Conservation (phyloP, 2,329 filamentous ascomycete species). For the Aureobasidium musti region DNA sequence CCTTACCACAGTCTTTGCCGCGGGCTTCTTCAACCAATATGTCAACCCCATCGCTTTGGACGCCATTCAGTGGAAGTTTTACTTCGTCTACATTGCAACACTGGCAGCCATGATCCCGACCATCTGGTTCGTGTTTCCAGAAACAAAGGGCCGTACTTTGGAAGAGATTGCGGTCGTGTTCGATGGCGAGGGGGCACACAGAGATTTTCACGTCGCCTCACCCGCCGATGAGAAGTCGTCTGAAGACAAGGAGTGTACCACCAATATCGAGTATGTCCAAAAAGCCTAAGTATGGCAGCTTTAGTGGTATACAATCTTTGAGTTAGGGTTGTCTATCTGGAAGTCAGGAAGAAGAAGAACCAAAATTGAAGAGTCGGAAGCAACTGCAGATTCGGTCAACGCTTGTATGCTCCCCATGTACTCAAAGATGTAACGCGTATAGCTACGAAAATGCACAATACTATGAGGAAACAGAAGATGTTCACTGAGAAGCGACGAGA, state of each 20-base stretch:
- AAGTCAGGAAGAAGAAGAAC: too few species aligned
- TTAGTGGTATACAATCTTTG: too few species aligned
- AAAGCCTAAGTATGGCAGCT: not conserved
- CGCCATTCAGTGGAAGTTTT: conserved; percentile 48
- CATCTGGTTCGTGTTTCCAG: conserved; percentile 37
- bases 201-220: not conserved
- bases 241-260: not conserved
- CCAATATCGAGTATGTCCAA: not conserved
- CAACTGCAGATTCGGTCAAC: too few species aligned
- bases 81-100: conserved; percentile 47
- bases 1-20: conserved; percentile 32
- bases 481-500: too few species aligned
- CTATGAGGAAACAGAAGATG: too few species aligned
- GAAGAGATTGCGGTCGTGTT: conserved; percentile 49
- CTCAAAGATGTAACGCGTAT: too few species aligned
- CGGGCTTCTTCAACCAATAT: conserved; percentile 32
- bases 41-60: conserved; percentile 49
- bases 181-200: conserved; percentile 10
- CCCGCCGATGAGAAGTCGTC: not conserved
- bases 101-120: conserved; percentile 34
- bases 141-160: conserved; percentile 35
- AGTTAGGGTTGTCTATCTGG: too few species aligned
- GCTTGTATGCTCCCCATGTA: too few species aligned
- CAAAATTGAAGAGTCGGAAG: too few species aligned
- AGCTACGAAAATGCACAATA: too few species aligned